These are phyloP conservation scores for Pyrenophora seminiperda DNA, from an alignment of 2,329 filamentous ascomycete species.

Conservation along the genomic window DNA sequence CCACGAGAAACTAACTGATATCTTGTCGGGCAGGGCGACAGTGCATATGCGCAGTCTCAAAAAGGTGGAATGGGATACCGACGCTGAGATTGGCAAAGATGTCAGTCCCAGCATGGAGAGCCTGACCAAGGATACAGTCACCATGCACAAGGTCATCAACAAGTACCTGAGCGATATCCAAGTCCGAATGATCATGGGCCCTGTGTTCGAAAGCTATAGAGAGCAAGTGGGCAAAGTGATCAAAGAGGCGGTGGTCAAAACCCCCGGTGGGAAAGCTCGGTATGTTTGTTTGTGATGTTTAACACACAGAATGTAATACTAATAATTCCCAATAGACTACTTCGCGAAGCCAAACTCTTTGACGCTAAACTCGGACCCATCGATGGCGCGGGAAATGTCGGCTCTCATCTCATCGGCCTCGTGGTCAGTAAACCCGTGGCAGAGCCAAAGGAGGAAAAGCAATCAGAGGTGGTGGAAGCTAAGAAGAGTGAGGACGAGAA, in stretches of 20 bases:
- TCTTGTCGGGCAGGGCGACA: conserved; percentile 79
- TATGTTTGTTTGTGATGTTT: conserved; percentile 49
- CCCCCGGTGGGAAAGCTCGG: conserved; percentile 72
- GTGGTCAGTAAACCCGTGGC: conserved; percentile 62
- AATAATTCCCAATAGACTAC: conserved; percentile 62
- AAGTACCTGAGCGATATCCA: conserved; percentile 80
- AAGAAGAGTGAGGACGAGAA: conserved; percentile 10
- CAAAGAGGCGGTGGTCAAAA: conserved; percentile 67
- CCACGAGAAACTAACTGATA: conserved; percentile 90
- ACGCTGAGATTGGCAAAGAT: conserved; percentile 47
- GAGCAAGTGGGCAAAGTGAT: conserved; percentile 78
- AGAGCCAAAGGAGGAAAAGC: conserved; percentile 14
- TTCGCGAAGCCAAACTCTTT: conserved; percentile 76
- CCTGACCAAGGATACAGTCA: conserved; percentile 82
- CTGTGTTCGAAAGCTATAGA: conserved; percentile 81
- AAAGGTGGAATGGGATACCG: conserved; percentile 73
- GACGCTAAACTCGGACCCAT: conserved; percentile 73
- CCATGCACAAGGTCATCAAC: conserved; percentile 79
- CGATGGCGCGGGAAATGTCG: conserved; percentile 77
- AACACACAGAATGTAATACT: not conserved
- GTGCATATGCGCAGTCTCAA: conserved; percentile 77
- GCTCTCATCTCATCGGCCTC: conserved; percentile 69
- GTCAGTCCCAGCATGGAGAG: conserved; percentile 81
- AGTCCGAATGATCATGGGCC: conserved; percentile 81
- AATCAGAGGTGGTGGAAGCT: conserved; percentile 3